phyloP scores from a whole-genome alignment of 2,329 filamentous ascomycete genomes.

The Neurospora sp. region DNA sequence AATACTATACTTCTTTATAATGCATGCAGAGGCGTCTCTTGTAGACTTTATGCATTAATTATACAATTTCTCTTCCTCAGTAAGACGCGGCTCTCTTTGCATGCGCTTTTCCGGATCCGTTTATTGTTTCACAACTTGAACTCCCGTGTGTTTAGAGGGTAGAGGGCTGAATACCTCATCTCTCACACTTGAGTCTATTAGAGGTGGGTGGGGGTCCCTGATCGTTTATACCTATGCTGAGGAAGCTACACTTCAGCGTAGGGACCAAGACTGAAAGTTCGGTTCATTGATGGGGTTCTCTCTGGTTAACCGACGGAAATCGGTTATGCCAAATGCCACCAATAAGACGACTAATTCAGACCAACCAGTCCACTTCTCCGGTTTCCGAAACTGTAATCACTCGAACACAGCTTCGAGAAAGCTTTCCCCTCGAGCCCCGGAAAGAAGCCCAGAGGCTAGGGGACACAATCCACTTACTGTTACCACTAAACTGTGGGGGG shows the following conservation, averaged over 20 bases:
- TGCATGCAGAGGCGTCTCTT: slow-evolving; percentile 4
- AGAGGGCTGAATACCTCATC: not conserved
- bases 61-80: not conserved
- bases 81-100: not conserved
- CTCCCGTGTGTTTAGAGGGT: not conserved
- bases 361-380: not conserved
- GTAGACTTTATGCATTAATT: not conserved
- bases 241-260: not conserved
- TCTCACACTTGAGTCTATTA: not conserved
- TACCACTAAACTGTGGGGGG: not conserved
- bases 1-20: slow-evolving; percentile 6
- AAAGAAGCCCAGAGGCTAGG: not conserved
- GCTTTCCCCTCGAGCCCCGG: not conserved
- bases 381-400: not conserved
- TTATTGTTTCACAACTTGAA: not conserved
- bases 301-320: not conserved
- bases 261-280: not conserved
- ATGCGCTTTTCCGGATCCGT: not conserved
- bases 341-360: not conserved
- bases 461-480: not conserved
- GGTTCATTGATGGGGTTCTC: not conserved
- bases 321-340: not conserved
- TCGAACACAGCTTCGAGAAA: not conserved
- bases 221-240: not conserved
- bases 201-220: not conserved